Percentiles rank a stretch among this genome's conserved stretches.
Conservation (phyloP, 176 grass and related monocot species). For the Zea mays region DNA sequence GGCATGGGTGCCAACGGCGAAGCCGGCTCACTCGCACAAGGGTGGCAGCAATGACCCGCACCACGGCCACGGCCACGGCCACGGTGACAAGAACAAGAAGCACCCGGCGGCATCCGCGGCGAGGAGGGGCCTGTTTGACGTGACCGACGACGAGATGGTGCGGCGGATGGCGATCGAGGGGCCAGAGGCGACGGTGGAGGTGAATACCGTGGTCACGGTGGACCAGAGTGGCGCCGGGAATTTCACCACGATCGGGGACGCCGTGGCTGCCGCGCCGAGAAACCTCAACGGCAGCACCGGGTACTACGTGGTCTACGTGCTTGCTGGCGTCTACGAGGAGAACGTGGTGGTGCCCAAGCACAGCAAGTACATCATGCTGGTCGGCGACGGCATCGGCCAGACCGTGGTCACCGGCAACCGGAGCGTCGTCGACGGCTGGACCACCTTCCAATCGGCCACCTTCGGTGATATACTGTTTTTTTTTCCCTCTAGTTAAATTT, state of each 20-base stretch:
- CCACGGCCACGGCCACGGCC: slow-evolving; percentile 41
- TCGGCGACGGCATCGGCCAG: slow-evolving; percentile 68
- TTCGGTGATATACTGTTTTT: slow-evolving; percentile 48
- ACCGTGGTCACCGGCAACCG: slow-evolving; percentile 81
- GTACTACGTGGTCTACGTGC: slow-evolving; percentile 79
- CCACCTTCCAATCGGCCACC: slow-evolving; percentile 81
- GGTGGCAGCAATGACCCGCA: background rate
- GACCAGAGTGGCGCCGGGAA: no score
- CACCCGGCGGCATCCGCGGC: slow-evolving; percentile 26
- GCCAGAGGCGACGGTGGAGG: no score
- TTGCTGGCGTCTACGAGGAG: slow-evolving; percentile 69
- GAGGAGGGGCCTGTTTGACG: no score
- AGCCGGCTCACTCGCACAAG: slow-evolving; percentile 19
- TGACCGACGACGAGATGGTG: no score
- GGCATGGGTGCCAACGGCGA: slow-evolving; percentile 63
- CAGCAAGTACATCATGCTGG: slow-evolving; percentile 80
- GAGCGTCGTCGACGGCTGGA: slow-evolving; percentile 64
- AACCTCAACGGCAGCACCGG: slow-evolving; percentile 62
- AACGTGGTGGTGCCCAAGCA: slow-evolving; percentile 67
- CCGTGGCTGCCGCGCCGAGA: slow-evolving; percentile 57
- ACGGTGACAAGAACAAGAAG: slow-evolving; percentile 34
- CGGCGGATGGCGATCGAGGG: no score
- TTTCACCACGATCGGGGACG: no score
- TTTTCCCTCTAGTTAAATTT: background rate
- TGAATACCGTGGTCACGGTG: no score